Evolutionary conservation across 768 basidiomycete genomes (phyloP), one percentile per base, ranked within the genome.

Genomic region (Cantharellus cinnabarinus): DNA sequence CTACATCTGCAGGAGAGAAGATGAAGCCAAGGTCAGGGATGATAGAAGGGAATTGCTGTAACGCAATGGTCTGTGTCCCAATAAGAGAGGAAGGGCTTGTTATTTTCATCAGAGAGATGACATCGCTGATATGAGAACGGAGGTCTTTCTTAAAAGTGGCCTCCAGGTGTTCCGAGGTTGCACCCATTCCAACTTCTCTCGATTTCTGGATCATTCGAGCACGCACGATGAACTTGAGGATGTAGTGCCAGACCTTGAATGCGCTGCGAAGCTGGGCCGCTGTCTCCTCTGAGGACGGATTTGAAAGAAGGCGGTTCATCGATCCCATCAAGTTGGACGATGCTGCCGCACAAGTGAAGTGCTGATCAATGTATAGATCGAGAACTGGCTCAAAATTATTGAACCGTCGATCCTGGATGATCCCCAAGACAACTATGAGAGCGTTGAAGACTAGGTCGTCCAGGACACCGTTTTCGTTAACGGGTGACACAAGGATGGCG

Each of bases 161-260:
- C 66, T 94, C 91, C 50, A 93, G 73, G 69, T 91, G 87, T 62
- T 90, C 88, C 4, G 84, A 81, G 0, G 89, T 90, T 1, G 84
- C 80, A 5, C 82, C 82, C 73, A 87, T 81, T 0, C 83, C 83
- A 34, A 82, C 68, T 61, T 90, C 88, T 66, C 83, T 83, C 3
- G 75, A 73, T 68, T 88, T 88, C 68, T 94, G 91, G 51, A 94
- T 68, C 65, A 90, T 89, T 41, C 91, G 75, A 2, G 91, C 83
- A n/a, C 87, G 78, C 14, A 86, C 81, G 66, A 95, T 85, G 70
- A 98, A 89, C 68, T 87, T 88, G 79, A 97, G 89, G 64, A 98
- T 81, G 67, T 93, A 89, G 66, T 90, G 85, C 90, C 90, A 94
- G 39, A 97, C 94, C 69, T 97, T 97, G 61, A 98, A 74, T 14